These are phyloP conservation scores for Syzygium grande DNA, from an alignment of 345 rosid species.

Conservation along the genomic window DNA sequence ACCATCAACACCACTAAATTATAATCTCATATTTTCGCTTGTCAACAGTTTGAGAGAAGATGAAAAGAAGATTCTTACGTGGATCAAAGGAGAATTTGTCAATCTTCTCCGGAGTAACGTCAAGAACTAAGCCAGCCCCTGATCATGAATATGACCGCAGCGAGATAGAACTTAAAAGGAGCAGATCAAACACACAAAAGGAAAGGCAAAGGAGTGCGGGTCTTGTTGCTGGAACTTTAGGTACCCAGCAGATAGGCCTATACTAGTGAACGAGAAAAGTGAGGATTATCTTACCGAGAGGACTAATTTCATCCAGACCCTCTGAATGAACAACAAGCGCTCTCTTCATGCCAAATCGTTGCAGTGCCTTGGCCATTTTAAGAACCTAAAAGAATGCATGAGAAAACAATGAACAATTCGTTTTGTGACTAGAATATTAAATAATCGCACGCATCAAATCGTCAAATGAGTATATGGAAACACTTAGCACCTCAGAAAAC, in stretches of 20 bases:
- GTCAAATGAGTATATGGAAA: not conserved
- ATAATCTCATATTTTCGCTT: not conserved
- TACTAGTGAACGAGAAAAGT: not conserved
- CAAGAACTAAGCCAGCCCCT: slow-evolving; percentile 76
- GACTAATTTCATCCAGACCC: slow-evolving; percentile 97
- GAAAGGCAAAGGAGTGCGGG: not conserved
- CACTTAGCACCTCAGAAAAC: not conserved
- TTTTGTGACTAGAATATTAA: not conserved
- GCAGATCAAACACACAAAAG: not conserved
- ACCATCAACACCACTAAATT: not conserved
- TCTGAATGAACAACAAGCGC: slow-evolving; percentile 91
- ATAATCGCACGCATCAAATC: not conserved
- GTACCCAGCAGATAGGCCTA: not conserved
- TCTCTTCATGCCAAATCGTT: slow-evolving; percentile 86
- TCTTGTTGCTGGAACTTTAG: not conserved
- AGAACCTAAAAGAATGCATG: slow-evolving; percentile 37
- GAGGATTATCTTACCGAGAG: slow-evolving; percentile 50
- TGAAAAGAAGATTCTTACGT: slow-evolving; percentile 24
- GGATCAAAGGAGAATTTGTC: slow-evolving; percentile 84
- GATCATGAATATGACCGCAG: not conserved
- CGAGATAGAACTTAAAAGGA: not conserved
- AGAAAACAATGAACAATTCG: not conserved
- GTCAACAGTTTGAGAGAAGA: not conserved
- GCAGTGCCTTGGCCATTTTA: slow-evolving; percentile 91
- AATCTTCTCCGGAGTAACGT: slow-evolving; percentile 58